Base-by-base conservation (phyloP, 257 asterid genomes). In the Fraxinus americana region DNA sequence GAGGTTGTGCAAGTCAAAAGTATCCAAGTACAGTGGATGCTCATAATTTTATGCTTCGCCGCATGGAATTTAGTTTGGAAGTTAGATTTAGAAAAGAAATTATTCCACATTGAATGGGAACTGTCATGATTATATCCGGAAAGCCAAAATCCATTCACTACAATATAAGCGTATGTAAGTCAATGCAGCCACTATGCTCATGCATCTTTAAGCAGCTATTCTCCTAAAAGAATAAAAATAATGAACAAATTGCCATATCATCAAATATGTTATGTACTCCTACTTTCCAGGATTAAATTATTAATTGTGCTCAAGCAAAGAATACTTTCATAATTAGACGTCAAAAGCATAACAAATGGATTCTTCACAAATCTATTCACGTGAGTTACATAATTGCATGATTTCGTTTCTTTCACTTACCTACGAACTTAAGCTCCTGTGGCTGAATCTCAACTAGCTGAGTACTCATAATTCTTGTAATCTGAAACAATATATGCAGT, bases 371-470 rank as follows among this genome's bases (percentile, higher is more conserved):
- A 59, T 63, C 48, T 17, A 34, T 54, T 23, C 27, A 65, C 59
- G 78, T 59, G 14, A 23, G 52, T 43, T 12, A 74, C 34, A 57
- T 38, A 52, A 80, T 29, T 39, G 27, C 54, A 21, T 48, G 48
- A n/a, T 70, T 77, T 27, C 2, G 13, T 63, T 23, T 25, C 36
- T 12, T 63, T 63, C 77, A 85, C 94, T 72, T 85, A 91, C 98
- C 87, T 61, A 52, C 41, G 88, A 94, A 94, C 87, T 88, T 85
- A 75, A 94, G 94, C 84, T 94, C 98, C 25, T 82, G 88, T 78
- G 98, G 98, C 81, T 84, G 90, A 85, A 92, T 83, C 84, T 90
- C 97, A 84, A 85, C 83, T 34, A 91, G 81, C 78, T 84, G 90
- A 79, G 87, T 77, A 81, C 79, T 85, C 89, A 87, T 86, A 38